phyloP scores from a whole-genome alignment of 306 rosid species.

The Datisca glomerata region DNA sequence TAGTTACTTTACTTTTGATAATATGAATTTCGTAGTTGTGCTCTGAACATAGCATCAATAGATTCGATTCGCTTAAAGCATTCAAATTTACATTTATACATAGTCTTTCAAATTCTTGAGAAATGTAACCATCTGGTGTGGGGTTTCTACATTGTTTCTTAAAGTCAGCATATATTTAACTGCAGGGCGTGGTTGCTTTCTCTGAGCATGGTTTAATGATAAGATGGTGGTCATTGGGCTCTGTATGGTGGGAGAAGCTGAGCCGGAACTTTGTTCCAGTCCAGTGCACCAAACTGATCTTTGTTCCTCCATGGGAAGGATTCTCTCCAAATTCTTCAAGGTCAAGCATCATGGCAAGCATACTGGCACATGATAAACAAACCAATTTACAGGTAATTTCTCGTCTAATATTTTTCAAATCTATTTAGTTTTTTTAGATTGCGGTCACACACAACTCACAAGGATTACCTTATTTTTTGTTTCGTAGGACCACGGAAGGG shows the following conservation, averaged over 20 bases:
- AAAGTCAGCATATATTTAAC: slow-evolving; percentile 14
- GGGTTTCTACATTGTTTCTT: no score
- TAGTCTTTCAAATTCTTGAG: no score
- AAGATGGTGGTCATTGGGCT: slow-evolving; percentile 99
- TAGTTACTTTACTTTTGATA: no score
- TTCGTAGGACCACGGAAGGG: slow-evolving; percentile 44
- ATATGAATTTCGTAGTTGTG: no score
- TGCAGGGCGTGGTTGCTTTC: slow-evolving; percentile 89
- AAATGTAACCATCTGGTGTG: no score
- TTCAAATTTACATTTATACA: no score
- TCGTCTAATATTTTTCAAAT: no score
- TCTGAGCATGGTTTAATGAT: slow-evolving; percentile 90
- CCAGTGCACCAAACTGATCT: slow-evolving; percentile 86
- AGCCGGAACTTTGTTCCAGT: slow-evolving; percentile 78
- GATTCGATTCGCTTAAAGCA: no score
- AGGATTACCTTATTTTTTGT: slow-evolving; percentile 8
- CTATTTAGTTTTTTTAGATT: no score
- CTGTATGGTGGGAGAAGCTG: slow-evolving; percentile 95
- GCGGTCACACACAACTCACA: no score
- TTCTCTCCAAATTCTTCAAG: slow-evolving; percentile 93
- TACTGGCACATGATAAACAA: slow-evolving; percentile 40
- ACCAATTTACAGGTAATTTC: slow-evolving; percentile 40
- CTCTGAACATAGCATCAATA: no score
- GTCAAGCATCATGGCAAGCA: slow-evolving; percentile 83
- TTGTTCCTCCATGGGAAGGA: slow-evolving; percentile 99